Evolutionary conservation across 257 asterid species (phyloP), one percentile per base, ranked within the genome.

Genomic region (Scutellaria galericulata): DNA sequence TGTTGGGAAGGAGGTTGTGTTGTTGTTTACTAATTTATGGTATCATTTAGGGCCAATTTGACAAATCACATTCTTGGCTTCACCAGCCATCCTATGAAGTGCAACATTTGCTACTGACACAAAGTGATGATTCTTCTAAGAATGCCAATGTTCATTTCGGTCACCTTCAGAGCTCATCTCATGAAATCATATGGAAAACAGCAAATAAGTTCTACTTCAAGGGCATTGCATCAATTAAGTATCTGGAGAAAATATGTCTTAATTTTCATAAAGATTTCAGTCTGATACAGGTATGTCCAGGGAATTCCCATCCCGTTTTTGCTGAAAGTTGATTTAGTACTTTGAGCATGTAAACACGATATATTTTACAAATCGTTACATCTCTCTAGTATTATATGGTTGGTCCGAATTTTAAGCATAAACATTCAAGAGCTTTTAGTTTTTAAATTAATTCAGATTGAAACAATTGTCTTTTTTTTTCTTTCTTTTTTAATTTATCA

Each of bases 1-100:
- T 66, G 11, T 42, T 48, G 35, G 24, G n/a, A 18, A 52, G 3
- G 13, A 22, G 14, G 20, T 41, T 40, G 9, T 67, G 35, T 39
- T 72, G 35, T 39, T 72, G 44, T 72, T 45, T 37, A 57, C 66
- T 48, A 63, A 52, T 62, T 55, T 63, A 12, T 74, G 55, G 59
- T 80, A 27, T 66, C 56, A 56, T 71, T 69, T 77, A 83, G 93
- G 86, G 71, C 20, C 81, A 88, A 72, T 72, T 66, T 44, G 75
- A 69, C 52, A 64, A 70, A 44, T 83, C 90, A 50, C 68, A 77
- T 66, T 69, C 77, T 52, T 90, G 98, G 97, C 89, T 88, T 81
- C 89, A 88, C 79, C 97, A 92, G 85, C 95, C 97, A 46, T 87
- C 97, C 48, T 90, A 83, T 72, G 91, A 87, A 67, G 86, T 90